Conservation (phyloP, 495 filamentous ascomycete species). For the Pseudoneurospora amorphoporcata region DNA sequence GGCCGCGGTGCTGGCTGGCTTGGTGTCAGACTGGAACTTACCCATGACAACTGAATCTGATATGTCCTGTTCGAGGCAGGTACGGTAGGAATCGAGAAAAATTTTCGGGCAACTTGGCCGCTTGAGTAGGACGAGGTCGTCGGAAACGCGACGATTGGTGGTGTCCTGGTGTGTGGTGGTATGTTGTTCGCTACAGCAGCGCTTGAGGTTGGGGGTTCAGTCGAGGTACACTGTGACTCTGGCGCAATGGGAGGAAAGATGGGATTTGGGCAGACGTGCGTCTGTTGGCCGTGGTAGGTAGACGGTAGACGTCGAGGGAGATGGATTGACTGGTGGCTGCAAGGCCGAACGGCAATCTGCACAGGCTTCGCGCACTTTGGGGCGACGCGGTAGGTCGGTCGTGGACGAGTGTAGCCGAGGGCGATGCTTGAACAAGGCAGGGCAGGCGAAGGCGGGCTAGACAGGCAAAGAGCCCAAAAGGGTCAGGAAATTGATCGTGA, state of each 20-base stretch:
- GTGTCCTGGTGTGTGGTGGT: constrained; percentile 11
- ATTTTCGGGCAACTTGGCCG: constrained; percentile 32
- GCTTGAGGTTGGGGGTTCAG: constrained; percentile 11
- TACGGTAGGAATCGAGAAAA: constrained; percentile 17
- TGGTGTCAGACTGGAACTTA: constrained; percentile 17
- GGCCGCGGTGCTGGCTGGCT: not conserved
- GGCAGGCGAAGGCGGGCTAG: not conserved
- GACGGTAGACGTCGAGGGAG: constrained; percentile 1
- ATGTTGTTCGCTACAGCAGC: constrained; percentile 15
- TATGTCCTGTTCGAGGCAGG: not conserved
- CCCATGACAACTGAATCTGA: constrained; percentile 23
- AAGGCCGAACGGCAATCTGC: constrained; percentile 17
- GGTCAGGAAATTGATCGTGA: not conserved
- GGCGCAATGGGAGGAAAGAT: constrained; percentile 18
- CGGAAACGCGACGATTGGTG: constrained; percentile 24
- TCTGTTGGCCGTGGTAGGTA: constrained; percentile 11
- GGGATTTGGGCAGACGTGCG: constrained; percentile 20
- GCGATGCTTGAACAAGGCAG: constrained; percentile 9
- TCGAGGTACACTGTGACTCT: constrained; percentile 18
- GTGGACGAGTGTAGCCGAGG: constrained; percentile 11
- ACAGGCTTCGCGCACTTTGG: not conserved
- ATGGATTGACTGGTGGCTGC: constrained; percentile 12
- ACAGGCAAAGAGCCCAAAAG: not conserved
- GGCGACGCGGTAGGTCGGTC: constrained; percentile 10
- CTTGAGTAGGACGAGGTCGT: constrained; percentile 26